These are phyloP conservation scores for Aspergillus taichungensis DNA, from an alignment of 495 filamentous ascomycete genomes.

Conservation along the genomic window DNA sequence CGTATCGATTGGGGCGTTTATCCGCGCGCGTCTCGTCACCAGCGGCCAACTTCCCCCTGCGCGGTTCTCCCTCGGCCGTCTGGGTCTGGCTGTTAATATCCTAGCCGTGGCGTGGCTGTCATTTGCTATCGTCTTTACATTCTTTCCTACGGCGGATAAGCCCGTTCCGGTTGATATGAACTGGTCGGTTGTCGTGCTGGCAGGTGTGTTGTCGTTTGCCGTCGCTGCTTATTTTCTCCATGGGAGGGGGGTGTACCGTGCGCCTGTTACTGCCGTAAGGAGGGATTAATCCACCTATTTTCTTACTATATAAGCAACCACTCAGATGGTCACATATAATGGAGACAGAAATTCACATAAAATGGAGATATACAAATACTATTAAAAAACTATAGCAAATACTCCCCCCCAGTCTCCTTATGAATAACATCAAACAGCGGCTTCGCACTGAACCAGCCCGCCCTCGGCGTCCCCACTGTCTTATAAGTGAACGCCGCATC, in stretches of 20 bases:
- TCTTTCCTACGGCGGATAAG: slow-evolving; percentile 33
- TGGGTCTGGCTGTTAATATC: slow-evolving; percentile 25
- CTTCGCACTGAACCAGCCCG: slow-evolving; percentile 65
- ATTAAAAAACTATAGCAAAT: slow-evolving; percentile 31
- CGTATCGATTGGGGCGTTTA: slow-evolving; percentile 26
- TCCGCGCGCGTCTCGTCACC: slow-evolving; percentile 24
- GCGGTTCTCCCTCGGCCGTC: slow-evolving; percentile 33
- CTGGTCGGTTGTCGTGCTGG: slow-evolving; percentile 33
- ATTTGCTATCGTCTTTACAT: slow-evolving; percentile 26
- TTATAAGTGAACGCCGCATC: slow-evolving; percentile 62
- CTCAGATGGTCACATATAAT: too few relatives aligned
- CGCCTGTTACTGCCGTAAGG: slow-evolving; percentile 17
- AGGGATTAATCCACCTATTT: too few relatives aligned
- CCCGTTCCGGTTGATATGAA: slow-evolving; percentile 32
- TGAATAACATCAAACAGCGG: slow-evolving; percentile 69
- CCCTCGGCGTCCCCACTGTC: slow-evolving; percentile 49
- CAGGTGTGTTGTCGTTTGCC: slow-evolving; percentile 34
- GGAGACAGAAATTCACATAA: too few relatives aligned
- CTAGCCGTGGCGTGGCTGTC: slow-evolving; percentile 20
- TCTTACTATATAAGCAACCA: too few relatives aligned
- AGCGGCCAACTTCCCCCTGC: slow-evolving; percentile 27
- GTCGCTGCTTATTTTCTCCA: slow-evolving; percentile 32
- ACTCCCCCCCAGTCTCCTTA: slow-evolving; percentile 51
- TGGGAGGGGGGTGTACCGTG: slow-evolving; percentile 32
- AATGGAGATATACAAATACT: too few relatives aligned